Percentiles rank a stretch among this genome's conserved stretches.
Conservation (phyloP, 208 protist species). For the Endotrypanum monterogeii region DNA sequence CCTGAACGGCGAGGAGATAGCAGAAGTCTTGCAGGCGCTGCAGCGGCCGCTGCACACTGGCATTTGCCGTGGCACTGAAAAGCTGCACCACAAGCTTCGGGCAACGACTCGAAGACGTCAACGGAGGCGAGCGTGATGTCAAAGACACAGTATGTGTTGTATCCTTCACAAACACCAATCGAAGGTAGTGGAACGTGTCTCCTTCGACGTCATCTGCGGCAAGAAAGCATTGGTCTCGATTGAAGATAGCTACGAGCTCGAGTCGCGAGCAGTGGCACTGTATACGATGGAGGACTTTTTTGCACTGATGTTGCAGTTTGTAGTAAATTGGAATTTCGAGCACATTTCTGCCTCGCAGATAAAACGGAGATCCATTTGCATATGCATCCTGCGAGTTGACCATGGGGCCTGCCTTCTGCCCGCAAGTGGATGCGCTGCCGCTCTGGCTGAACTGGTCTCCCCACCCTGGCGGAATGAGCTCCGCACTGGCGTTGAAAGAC, state of each 20-base stretch:
- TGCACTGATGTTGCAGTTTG: conserved; percentile 90
- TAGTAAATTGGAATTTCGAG: conserved; percentile 88
- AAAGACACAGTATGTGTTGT: conserved; percentile 46
- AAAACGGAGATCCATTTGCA: conserved; percentile 41
- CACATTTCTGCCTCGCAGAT: conserved; percentile 61
- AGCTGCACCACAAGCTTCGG: conserved; percentile 82
- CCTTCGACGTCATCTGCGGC: conserved; percentile 77
- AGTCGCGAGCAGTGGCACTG: conserved; percentile 70
- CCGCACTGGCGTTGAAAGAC: conserved; percentile 71
- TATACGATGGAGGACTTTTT: conserved; percentile 76
- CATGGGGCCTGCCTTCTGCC: background rate
- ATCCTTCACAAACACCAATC: conserved; percentile 86
- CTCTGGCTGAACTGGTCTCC: conserved; percentile 77
- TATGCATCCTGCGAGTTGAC: background rate
- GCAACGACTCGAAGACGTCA: conserved; percentile 64
- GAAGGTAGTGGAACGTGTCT: conserved; percentile 88
- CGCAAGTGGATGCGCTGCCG: background rate
- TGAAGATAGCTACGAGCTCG: conserved; percentile 84
- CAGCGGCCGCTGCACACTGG: conserved; percentile 59
- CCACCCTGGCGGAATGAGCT: conserved; percentile 80
- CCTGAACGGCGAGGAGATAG: conserved; percentile 86
- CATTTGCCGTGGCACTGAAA: conserved; percentile 72
- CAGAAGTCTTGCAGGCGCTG: conserved; percentile 86
- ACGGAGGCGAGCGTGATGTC: conserved; percentile 44
- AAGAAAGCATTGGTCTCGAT: conserved; percentile 88